These are phyloP conservation scores for Viridothelium virens DNA, from an alignment of 495 filamentous ascomycete genomes.

Conservation along the genomic window DNA sequence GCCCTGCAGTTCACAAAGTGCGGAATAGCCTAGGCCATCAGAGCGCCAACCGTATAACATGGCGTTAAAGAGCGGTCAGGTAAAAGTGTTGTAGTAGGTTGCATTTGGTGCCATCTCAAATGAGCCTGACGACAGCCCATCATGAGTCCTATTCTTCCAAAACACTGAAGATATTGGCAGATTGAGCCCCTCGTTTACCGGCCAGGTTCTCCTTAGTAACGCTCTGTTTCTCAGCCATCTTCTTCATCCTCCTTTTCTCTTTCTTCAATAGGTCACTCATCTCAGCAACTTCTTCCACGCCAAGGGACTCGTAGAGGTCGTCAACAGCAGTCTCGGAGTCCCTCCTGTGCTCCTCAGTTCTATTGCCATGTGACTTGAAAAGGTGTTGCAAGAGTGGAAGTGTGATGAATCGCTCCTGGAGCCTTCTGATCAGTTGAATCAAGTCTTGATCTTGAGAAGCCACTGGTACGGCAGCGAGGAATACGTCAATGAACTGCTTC, in stretches of 20 bases:
- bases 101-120: too few relatives aligned
- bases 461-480: not conserved
- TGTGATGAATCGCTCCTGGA: not conserved
- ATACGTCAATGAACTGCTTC: conserved; percentile 45
- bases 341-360: not conserved
- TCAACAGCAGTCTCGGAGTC: not conserved
- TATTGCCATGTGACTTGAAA: not conserved
- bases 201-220: not conserved
- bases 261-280: not conserved
- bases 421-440: not conserved
- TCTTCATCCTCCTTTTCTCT: not conserved
- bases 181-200: not conserved
- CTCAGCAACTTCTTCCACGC: not conserved
- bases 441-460: not conserved
- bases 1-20: too few relatives aligned
- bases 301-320: not conserved
- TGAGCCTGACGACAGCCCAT: too few relatives aligned
- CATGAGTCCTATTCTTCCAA: not conserved
- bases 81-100: too few relatives aligned
- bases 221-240: not conserved
- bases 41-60: too few relatives aligned
- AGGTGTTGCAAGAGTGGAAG: not conserved
- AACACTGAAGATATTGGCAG: not conserved
- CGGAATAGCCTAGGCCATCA: too few relatives aligned
- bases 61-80: too few relatives aligned